Conservation (phyloP, 2,329 filamentous ascomycete species). For the Colletotrichum musicola region DNA sequence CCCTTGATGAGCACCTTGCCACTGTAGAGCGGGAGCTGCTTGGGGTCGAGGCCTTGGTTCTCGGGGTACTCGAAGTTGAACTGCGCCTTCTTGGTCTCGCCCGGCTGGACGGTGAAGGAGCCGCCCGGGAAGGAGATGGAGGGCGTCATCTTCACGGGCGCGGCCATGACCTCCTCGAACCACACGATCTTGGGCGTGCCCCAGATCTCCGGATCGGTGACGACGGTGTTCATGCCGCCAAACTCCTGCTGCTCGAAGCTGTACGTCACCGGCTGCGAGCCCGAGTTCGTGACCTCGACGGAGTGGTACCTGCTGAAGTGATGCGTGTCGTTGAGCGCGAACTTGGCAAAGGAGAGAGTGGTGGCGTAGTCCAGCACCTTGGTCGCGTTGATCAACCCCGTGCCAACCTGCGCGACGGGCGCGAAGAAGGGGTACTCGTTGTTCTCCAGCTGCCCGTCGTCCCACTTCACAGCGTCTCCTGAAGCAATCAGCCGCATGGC, state of each 20-base stretch:
- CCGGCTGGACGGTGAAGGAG: conserved; percentile 22
- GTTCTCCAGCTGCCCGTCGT: conserved; percentile 19
- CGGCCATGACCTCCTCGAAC: conserved; percentile 23
- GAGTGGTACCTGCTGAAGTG: conserved; percentile 48
- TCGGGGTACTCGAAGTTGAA: conserved; percentile 34
- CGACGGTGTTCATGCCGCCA: conserved; percentile 40
- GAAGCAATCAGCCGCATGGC: conserved; percentile 49
- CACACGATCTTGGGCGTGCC: conserved; percentile 35
- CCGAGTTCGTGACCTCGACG: conserved; percentile 52
- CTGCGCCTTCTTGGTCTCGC: conserved; percentile 23
- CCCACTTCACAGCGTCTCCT: conserved; percentile 47
- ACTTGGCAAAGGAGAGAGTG: conserved; percentile 52
- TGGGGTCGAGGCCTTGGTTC: conserved; percentile 35
- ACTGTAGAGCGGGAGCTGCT: conserved; percentile 49
- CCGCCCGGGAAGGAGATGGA: conserved; percentile 13
- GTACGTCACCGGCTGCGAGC: conserved; percentile 50
- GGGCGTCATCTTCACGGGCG: conserved; percentile 26
- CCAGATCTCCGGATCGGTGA: conserved; percentile 22
- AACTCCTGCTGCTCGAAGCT: conserved; percentile 45
- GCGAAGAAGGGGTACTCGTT: conserved; percentile 41
- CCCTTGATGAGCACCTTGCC: conserved; percentile 49
- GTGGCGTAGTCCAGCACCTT: conserved; percentile 55
- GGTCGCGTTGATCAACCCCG: conserved; percentile 56
- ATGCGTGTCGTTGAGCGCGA: conserved; percentile 59
- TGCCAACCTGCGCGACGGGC: conserved; percentile 55